These are phyloP conservation scores for Biscogniauxia marginata DNA, from an alignment of 2,329 filamentous ascomycete species.

Conservation along the genomic window DNA sequence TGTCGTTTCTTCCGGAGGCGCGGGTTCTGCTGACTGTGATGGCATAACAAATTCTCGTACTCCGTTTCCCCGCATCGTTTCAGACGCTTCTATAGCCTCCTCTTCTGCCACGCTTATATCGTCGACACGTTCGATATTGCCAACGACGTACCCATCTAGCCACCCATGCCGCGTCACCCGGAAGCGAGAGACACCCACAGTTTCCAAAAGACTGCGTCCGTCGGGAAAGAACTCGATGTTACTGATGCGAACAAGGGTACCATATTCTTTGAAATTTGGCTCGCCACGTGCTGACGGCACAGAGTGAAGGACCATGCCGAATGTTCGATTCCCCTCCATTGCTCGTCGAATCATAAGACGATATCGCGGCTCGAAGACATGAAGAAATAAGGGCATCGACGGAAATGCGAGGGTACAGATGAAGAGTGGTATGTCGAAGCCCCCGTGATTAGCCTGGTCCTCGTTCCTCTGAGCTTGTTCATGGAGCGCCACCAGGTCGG, in stretches of 20 bases:
- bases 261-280: constrained; percentile 65
- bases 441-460: constrained; percentile 53
- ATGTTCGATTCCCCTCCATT: constrained; percentile 70
- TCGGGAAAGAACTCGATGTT: constrained; percentile 73
- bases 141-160: constrained; percentile 76
- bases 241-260: constrained; percentile 75
- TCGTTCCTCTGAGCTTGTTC: constrained; percentile 55
- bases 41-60: constrained; percentile 27
- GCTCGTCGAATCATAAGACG: constrained; percentile 83
- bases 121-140: constrained; percentile 72
- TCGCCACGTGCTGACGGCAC: constrained; percentile 38
- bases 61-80: constrained; percentile 45
- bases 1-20: constrained; percentile 14
- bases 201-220: constrained; percentile 79
- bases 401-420: constrained; percentile 82
- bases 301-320: constrained; percentile 82
- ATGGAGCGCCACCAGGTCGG: constrained; percentile 61
- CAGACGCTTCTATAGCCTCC: constrained; percentile 69
- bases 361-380: constrained; percentile 92
- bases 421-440: constrained; percentile 69
- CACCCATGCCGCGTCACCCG: constrained; percentile 62
- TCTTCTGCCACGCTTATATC: constrained; percentile 82
- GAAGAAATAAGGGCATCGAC: constrained; percentile 78
- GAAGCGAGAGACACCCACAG: constrained; percentile 74
- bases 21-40: constrained; percentile 5